These are phyloP conservation scores for Pyrrhoderma noxium DNA, from an alignment of 1,284 basidiomycete genomes.

Conservation along the genomic window DNA sequence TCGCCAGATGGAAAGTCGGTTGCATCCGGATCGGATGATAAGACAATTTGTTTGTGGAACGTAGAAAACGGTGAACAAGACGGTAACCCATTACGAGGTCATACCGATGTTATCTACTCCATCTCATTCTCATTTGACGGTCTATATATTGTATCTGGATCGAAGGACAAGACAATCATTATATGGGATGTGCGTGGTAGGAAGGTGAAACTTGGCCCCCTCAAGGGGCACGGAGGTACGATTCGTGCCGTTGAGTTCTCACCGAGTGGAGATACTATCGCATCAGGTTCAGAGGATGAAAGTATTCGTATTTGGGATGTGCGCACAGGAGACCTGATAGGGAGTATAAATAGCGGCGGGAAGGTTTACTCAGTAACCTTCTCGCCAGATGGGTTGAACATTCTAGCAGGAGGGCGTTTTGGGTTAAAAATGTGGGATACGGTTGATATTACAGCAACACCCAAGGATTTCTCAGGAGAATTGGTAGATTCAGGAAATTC, in stretches of 20 bases:
- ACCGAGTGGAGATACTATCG: slow-evolving; percentile 32
- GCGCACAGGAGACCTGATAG: no score
- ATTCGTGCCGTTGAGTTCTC: slow-evolving; percentile 57
- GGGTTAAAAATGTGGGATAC: no score
- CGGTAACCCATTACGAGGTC: no score
- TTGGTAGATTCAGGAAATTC: slow-evolving; percentile 51
- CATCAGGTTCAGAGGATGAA: slow-evolving; percentile 81
- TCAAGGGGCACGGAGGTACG: slow-evolving; percentile 29
- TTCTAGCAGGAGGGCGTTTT: no score
- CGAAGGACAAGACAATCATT: background rate
- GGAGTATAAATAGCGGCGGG: no score
- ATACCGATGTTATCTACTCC: slow-evolving; percentile 11
- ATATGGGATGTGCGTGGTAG: slow-evolving; percentile 30
- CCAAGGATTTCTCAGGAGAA: slow-evolving; percentile 45
- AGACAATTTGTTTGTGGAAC: slow-evolving; percentile 1
- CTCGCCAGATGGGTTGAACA: no score
- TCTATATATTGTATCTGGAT: slow-evolving; percentile 30
- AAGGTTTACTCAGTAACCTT: no score
- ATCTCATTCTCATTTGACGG: slow-evolving; percentile 43
- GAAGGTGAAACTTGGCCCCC: no score
- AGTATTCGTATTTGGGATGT: no score
- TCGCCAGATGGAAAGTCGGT: no score
- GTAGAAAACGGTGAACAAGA: background rate
- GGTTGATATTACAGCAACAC: no score
- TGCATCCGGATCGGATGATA: slow-evolving; percentile 3